Percentiles rank a stretch among this genome's conserved stretches.
phyloP scores from a whole-genome alignment of 2,329 filamentous ascomycete species.

The Neocucurbitaria cava region DNA sequence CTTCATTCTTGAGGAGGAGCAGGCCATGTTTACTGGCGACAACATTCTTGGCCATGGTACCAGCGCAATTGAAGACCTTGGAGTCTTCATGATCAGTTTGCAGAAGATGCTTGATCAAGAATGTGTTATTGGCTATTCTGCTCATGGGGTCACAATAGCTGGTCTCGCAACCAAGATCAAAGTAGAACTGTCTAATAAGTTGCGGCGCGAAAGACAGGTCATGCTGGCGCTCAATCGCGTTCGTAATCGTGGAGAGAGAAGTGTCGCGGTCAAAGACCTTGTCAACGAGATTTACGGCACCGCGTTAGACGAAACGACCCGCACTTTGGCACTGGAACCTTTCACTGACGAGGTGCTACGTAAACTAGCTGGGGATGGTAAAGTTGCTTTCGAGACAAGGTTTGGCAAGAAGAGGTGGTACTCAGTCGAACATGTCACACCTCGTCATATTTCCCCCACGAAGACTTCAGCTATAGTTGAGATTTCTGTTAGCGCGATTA shows the following conservation, averaged over 20 bases:
- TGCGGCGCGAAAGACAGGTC: conserved; percentile 51
- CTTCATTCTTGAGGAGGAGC: conserved; percentile 46
- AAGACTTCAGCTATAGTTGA: neutral
- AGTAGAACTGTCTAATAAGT: conserved; percentile 48
- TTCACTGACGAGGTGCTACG: conserved; percentile 67
- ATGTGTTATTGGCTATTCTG: conserved; percentile 54
- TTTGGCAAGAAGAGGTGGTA: conserved; percentile 36
- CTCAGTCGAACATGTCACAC: conserved; percentile 32
- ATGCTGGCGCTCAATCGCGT: conserved; percentile 41
- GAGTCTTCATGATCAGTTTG: conserved; percentile 47
- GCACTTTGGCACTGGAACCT: conserved; percentile 79
- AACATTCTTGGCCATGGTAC: conserved; percentile 50
- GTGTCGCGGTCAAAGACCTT: conserved; percentile 52
- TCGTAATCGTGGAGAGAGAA: conserved; percentile 32
- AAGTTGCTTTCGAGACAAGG: conserved; percentile 33
- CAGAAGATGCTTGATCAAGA: conserved; percentile 42
- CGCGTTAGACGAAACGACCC: conserved; percentile 43
- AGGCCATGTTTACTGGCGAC: conserved; percentile 50
- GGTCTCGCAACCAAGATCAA: conserved; percentile 51
- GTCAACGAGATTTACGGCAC: conserved; percentile 55
- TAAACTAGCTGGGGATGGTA: conserved; percentile 61
- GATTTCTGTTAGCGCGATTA: neutral
- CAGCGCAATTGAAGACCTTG: conserved; percentile 50
- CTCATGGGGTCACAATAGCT: conserved; percentile 52
- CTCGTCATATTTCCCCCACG: neutral